phyloP scores from a whole-genome alignment of 768 basidiomycete genomes.

The Lactarius pseudohatsudake region DNA sequence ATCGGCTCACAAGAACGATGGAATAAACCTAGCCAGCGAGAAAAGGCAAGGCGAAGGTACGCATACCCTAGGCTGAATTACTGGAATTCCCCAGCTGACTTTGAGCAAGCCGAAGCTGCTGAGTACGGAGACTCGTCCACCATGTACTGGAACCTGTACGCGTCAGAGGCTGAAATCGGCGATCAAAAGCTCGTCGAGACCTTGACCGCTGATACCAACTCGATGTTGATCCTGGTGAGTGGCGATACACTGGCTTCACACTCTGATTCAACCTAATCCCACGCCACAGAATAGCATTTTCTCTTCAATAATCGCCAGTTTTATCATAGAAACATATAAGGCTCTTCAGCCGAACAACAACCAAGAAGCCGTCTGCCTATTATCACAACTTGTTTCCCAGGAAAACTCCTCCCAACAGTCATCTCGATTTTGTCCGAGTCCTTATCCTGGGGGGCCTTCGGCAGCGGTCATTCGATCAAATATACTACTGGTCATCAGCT shows the following conservation, averaged over 20 bases:
- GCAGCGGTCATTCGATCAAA: constrained; percentile 13
- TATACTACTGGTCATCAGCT: constrained; percentile 12
- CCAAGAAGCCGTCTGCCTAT: constrained; percentile 10
- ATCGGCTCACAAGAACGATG: not conserved
- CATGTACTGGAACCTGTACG: constrained; percentile 25
- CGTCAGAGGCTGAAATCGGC: constrained; percentile 13
- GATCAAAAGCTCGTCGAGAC: constrained; percentile 23
- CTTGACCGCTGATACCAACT: constrained; percentile 20
- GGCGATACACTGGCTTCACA: not conserved
- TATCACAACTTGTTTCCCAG: constrained; percentile 12
- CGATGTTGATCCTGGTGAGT: constrained; percentile 27
- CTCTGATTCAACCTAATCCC: not conserved
- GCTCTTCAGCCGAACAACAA: constrained; percentile 9
- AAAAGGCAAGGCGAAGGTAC: not conserved
- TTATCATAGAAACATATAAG: constrained; percentile 27
- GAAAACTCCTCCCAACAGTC: not conserved
- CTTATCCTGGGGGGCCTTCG: not conserved
- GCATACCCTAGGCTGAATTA: not conserved
- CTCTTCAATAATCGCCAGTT: constrained; percentile 27
- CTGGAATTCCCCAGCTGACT: not conserved
- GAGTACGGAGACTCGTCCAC: constrained; percentile 7
- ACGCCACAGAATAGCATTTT: constrained; percentile 19
- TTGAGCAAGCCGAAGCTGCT: not conserved
- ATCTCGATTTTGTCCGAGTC: too few relatives aligned
- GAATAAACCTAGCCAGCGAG: not conserved